Base-by-base conservation (phyloP, 768 basidiomycete species). In the Aureoboletus auriporus region DNA sequence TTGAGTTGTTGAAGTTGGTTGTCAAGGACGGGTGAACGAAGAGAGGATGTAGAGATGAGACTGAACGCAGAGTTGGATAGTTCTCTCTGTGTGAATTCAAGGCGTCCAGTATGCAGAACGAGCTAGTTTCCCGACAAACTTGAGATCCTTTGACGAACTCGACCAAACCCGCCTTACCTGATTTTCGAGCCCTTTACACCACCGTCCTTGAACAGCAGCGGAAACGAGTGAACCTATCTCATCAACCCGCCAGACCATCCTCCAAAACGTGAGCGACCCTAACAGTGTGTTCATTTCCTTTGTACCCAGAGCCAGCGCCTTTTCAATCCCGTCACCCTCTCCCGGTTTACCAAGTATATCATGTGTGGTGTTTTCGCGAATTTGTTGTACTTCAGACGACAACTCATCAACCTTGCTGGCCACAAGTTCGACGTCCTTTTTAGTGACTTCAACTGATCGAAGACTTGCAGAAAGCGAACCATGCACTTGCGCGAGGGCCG, bases 81-180 rank as follows among this genome's bases (percentile, higher is more conserved):
- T 3, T 69, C 57, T 12, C 67, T 54, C 62, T 84, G 84, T 11
- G 75, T 58, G 8, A 58, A 64, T 10, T 75, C 64, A 10, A 90
- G 70, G 23, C 75, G 71, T 12, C 88, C 87, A 1, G 83, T 76
- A 46, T 86, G 79, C 42, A 82, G 73, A 34, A 83, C 72, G 33
- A 89, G 72, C 86, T 89, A 8, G 35, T 31, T 38, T 17, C 39
- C 27, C 13, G 9, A 40, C 49, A 17, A 48, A n/a, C 16, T 13
- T 31, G 42, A 44, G 31, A 42, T 30, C 38, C 3, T 10, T 11
- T 3, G 10, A 35, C 45, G 2, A 46, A 16, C 8, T 28, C 12
- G 33, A 37, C 10, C 35, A 29, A 34, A 44, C 26, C 14, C n/a
- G 12, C 43, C 42, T 30, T 49, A 79, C 82, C 68, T 77, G 69